phyloP scores from a whole-genome alignment of 108 stramenopile species.

The Craspedostauros australis region DNA sequence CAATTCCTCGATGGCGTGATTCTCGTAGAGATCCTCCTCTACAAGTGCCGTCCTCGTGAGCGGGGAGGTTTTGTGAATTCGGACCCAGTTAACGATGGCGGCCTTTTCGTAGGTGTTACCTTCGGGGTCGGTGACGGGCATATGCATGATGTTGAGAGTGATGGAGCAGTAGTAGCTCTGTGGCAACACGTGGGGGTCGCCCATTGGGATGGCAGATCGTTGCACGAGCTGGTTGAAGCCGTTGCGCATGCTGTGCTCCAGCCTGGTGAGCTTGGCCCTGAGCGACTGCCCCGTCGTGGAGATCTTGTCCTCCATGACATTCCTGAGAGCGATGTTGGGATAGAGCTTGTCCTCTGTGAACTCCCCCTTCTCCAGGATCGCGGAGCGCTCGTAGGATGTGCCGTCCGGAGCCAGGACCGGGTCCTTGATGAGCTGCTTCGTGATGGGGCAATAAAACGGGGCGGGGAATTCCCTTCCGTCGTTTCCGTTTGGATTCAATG shows the following conservation, averaged over 20 bases:
- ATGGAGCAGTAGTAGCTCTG: slow-evolving; percentile 24
- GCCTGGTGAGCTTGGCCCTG: not conserved
- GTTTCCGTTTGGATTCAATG: too few species aligned
- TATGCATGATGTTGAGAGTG: slow-evolving; percentile 9
- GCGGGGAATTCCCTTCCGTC: not conserved
- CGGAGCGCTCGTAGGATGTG: slow-evolving; percentile 38
- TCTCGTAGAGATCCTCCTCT: slow-evolving; percentile 7
- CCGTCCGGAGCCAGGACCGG: slow-evolving; percentile 48
- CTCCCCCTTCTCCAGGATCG: not conserved
- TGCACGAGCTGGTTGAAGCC: not conserved
- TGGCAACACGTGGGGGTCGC: not conserved
- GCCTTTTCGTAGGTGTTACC: slow-evolving; percentile 22
- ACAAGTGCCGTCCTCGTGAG: not conserved
- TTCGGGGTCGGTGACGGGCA: slow-evolving; percentile 18
- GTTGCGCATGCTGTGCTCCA: not conserved
- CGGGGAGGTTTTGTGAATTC: not conserved
- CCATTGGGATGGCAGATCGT: not conserved
- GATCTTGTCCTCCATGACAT: slow-evolving; percentile 5
- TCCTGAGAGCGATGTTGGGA: slow-evolving; percentile 13
- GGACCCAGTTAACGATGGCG: slow-evolving; percentile 20
- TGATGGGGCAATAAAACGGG: slow-evolving; percentile 31
- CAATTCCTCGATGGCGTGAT: slow-evolving; percentile 10
- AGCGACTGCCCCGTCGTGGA: not conserved
- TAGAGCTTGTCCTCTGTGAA: slow-evolving; percentile 1
- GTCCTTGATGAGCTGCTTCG: slow-evolving; percentile 36